A percentile compares a stretch with the other conserved stretches of the same genome.
Evolutionary conservation across 2,329 filamentous ascomycete genomes (phyloP).

Genomic region (Aphanocladium album): DNA sequence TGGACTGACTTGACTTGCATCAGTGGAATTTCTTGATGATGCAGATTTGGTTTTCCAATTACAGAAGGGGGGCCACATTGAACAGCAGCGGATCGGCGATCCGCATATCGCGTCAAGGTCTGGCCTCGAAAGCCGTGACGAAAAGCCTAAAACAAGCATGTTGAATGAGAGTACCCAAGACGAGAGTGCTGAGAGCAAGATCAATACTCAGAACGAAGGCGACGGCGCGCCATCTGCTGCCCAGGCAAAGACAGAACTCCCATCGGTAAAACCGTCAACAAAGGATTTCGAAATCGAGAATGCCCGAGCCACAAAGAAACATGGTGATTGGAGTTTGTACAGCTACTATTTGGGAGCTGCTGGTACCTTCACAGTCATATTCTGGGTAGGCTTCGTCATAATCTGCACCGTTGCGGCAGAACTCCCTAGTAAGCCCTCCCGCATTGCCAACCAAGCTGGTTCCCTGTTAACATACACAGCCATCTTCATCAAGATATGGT

Average conservation of each 20-base stretch:
- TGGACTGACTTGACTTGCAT: neutral
- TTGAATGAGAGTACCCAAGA: neutral
- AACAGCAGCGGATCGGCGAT: neutral
- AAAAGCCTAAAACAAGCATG: neutral
- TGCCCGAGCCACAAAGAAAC: neutral
- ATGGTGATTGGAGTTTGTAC: neutral
- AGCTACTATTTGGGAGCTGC: conserved; percentile 1
- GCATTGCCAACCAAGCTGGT: neutral
- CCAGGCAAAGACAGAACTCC: neutral
- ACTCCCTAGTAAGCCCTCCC: neutral
- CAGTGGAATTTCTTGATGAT: neutral
- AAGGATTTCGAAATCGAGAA: neutral
- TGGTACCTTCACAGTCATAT: neutral
- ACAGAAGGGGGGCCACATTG: neutral
- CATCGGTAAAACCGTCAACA: neutral
- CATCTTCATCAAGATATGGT: conserved; percentile 11
- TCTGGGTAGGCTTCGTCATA: neutral
- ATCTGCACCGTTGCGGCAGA: neutral
- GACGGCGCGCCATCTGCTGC: neutral
- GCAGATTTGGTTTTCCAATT: neutral
- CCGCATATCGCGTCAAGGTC: neutral
- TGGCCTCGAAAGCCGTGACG: too few species aligned
- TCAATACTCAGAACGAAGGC: neutral
- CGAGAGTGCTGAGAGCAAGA: neutral
- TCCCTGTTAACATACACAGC: neutral